These are phyloP conservation scores for Aspergillus japonicus DNA, from an alignment of 2,329 filamentous ascomycete genomes.

Conservation along the genomic window DNA sequence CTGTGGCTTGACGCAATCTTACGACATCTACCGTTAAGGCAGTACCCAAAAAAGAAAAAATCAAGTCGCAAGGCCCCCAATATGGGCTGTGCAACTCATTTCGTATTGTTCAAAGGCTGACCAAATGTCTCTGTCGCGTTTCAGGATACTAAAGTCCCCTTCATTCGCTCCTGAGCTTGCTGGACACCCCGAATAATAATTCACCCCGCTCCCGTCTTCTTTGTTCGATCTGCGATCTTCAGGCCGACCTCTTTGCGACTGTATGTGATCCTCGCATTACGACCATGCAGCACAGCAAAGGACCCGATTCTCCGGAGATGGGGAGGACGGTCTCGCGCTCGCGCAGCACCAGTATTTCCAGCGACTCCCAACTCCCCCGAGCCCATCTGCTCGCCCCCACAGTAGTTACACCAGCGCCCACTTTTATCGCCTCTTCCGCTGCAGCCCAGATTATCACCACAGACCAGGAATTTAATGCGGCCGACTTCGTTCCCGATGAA, in stretches of 20 bases:
- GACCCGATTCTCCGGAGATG: slow-evolving; percentile 31
- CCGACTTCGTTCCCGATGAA: slow-evolving; percentile 68
- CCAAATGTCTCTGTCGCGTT: slow-evolving; percentile 1
- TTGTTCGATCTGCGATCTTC: background rate
- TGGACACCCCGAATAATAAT: background rate
- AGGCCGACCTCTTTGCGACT: background rate
- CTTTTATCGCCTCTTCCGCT: slow-evolving; percentile 83
- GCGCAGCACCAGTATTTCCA: slow-evolving; percentile 42
- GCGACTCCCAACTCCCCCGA: slow-evolving; percentile 35
- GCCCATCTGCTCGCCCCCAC: slow-evolving; percentile 62
- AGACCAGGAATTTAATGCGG: slow-evolving; percentile 73
- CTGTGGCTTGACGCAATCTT: slow-evolving; percentile 6
- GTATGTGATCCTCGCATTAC: slow-evolving; percentile 12
- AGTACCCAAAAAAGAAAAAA: background rate
- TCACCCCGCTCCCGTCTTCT: background rate
- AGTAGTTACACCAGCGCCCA: slow-evolving; percentile 71
- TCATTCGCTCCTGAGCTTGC: background rate
- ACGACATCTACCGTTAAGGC: slow-evolving; percentile 2
- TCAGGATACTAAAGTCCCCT: slow-evolving; percentile 9
- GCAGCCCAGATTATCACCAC: slow-evolving; percentile 90
- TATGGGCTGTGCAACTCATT: slow-evolving; percentile 9
- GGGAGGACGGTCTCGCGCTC: slow-evolving; percentile 32
- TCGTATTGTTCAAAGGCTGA: slow-evolving; percentile 10
- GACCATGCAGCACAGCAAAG: slow-evolving; percentile 34
- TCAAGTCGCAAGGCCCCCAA: slow-evolving; percentile 6